Conservation (phyloP, 2,329 filamentous ascomycete genomes). For the Lachnellula suecica region DNA sequence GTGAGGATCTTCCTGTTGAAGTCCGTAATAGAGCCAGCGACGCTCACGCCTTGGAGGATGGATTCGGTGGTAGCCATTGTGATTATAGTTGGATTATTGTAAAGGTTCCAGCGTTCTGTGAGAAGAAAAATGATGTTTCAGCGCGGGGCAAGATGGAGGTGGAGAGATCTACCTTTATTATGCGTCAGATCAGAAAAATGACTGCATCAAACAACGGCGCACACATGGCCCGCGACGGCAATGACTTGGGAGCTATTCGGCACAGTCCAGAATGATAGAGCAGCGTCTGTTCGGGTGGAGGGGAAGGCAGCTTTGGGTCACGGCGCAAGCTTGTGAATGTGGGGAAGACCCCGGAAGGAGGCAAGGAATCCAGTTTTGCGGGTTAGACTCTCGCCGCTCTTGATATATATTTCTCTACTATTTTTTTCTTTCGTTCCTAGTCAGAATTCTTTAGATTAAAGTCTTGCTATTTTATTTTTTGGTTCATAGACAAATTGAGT, state of each 20-base stretch:
- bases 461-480: too few relatives aligned
- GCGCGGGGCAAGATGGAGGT: slow-evolving; percentile 1
- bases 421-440: too few relatives aligned
- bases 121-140: slow-evolving; percentile 2
- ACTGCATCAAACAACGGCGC: slow-evolving; percentile 5
- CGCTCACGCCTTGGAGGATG: slow-evolving; percentile 83
- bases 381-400: background rate
- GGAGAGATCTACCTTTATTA: slow-evolving; percentile 11
- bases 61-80: slow-evolving; percentile 68
- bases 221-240: slow-evolving; percentile 15
- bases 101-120: background rate
- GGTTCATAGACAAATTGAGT: too few relatives aligned
- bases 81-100: slow-evolving; percentile 4
- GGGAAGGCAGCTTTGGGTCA: slow-evolving; percentile 13
- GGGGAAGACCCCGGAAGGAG: slow-evolving; percentile 15
- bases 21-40: slow-evolving; percentile 77
- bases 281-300: slow-evolving; percentile 22
- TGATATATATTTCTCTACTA: background rate
- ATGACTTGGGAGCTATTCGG: slow-evolving; percentile 14
- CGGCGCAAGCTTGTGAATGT: slow-evolving; percentile 25
- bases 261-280: slow-evolving; percentile 16
- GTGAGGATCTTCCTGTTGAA: slow-evolving; percentile 87
- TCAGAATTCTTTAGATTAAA: too few relatives aligned
- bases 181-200: slow-evolving; percentile 11
- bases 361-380: background rate